A percentile compares a stretch with the other conserved stretches of the same genome.
Evolutionary conservation across 2,329 filamentous ascomycete species (phyloP).

Genomic region (Coniochaeta pulveracea): DNA sequence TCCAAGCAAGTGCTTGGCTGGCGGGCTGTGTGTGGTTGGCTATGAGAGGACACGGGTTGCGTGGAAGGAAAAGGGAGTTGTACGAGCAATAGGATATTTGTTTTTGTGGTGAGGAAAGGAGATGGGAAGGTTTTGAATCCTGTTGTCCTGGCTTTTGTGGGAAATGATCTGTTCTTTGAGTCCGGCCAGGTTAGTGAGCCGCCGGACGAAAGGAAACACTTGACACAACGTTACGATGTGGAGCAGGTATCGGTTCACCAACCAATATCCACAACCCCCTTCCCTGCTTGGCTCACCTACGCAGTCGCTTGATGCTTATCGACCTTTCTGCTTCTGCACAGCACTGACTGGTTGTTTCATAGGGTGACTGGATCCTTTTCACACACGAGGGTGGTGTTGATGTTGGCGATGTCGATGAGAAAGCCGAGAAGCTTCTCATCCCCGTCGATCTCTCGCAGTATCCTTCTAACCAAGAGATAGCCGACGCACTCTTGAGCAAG

Average conservation of each 20-base stretch:
- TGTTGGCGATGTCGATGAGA: constrained; percentile 96
- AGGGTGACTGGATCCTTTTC: constrained; percentile 99
- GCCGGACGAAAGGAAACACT: constrained; percentile 4
- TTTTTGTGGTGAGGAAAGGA: no score
- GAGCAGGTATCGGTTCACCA: no score
- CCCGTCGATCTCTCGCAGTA: constrained; percentile 91
- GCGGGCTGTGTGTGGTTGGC: no score
- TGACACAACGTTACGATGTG: neutral
- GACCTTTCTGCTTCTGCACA: neutral
- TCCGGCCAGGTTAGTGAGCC: constrained; percentile 1
- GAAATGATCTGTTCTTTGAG: no score
- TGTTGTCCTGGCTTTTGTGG: no score
- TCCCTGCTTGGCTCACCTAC: no score
- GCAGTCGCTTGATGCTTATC: neutral
- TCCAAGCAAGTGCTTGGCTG: constrained; percentile 3
- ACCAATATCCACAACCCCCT: no score
- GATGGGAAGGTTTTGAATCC: no score
- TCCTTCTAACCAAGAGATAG: constrained; percentile 93
- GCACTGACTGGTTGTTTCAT: constrained; percentile 7
- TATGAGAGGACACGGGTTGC: no score
- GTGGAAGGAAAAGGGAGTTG: no score
- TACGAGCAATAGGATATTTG: no score
- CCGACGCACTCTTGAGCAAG: constrained; percentile 73
- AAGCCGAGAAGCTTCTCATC: constrained; percentile 97
- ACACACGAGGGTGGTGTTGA: constrained; percentile 99